These are phyloP conservation scores for Candida sp. DNA, from an alignment of 1,139 yeast species.

Conservation along the genomic window DNA sequence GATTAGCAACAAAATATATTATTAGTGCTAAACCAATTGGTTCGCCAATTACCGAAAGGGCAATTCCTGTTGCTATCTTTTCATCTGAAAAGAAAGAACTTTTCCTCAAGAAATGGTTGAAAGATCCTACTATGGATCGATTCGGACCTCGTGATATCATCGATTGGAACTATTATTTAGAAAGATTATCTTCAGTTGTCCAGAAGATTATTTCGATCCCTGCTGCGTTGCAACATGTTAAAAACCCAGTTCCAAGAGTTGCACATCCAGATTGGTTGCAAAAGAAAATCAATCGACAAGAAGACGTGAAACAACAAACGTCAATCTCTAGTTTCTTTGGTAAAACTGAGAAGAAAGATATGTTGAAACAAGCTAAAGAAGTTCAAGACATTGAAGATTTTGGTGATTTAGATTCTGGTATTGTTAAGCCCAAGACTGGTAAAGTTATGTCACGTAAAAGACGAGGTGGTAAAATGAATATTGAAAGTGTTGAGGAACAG, in stretches of 20 bases:
- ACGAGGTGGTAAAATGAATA: conserved; percentile 20
- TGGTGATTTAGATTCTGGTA: conserved; percentile 32
- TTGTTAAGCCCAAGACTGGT: conserved; percentile 37
- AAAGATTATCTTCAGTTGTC: conserved; percentile 87
- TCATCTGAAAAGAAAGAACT: conserved; percentile 69
- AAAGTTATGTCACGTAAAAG: conserved; percentile 46
- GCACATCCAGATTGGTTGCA: conserved; percentile 94
- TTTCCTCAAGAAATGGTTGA: conserved; percentile 82
- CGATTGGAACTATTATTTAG: conserved; percentile 93
- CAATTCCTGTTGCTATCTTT: conserved; percentile 94
- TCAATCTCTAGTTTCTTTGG: conserved; percentile 58
- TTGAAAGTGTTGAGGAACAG: conserved; percentile 41
- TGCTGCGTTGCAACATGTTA: conserved; percentile 86
- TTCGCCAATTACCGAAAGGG: conserved; percentile 94
- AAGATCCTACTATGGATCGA: conserved; percentile 72
- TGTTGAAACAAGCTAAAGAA: conserved; percentile 17
- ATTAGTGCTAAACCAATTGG: conserved; percentile 81
- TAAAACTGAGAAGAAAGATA: conserved; percentile 31
- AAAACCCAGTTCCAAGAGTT: conserved; percentile 95
- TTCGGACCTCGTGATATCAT: conserved; percentile 87
- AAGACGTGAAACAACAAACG: conserved; percentile 72
- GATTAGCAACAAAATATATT: conserved; percentile 92
- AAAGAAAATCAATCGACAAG: conserved; percentile 53
- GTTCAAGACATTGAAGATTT: conserved; percentile 78
- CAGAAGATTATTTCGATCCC: conserved; percentile 97